These are phyloP conservation scores for Aphanomyces astaci DNA, from an alignment of 352 stramenopile genomes.

Conservation along the genomic window DNA sequence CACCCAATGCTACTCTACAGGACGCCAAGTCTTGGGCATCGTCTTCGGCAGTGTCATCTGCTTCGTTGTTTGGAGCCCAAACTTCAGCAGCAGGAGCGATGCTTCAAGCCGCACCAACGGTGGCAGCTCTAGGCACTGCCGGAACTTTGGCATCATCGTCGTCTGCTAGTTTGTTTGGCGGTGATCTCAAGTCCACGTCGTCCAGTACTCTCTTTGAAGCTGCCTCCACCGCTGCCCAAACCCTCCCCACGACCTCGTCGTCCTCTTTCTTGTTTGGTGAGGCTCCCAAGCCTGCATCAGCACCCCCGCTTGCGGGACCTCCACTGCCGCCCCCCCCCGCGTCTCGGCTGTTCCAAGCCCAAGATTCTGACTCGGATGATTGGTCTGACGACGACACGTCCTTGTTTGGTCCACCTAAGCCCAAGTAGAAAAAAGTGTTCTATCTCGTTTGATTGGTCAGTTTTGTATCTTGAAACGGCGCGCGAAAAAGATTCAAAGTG, in stretches of 20 bases:
- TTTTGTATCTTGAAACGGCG: background rate
- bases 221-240: background rate
- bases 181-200: background rate
- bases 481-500: no score
- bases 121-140: background rate
- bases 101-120: background rate
- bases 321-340: constrained; percentile 9
- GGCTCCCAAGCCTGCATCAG: background rate
- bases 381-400: constrained; percentile 21
- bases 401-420: constrained; percentile 19
- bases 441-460: background rate
- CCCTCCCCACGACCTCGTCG: background rate
- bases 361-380: constrained; percentile 19
- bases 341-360: constrained; percentile 19
- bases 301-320: background rate
- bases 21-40: background rate
- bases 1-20: background rate
- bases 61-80: constrained; percentile 10
- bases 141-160: background rate
- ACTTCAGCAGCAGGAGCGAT: background rate
- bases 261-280: background rate
- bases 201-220: background rate
- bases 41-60: background rate
- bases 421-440: constrained; percentile 14
- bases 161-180: background rate